Evolutionary conservation across 768 basidiomycete species (phyloP), one percentile per base, ranked within the genome.

Genomic region (Boletellus emodensis): DNA sequence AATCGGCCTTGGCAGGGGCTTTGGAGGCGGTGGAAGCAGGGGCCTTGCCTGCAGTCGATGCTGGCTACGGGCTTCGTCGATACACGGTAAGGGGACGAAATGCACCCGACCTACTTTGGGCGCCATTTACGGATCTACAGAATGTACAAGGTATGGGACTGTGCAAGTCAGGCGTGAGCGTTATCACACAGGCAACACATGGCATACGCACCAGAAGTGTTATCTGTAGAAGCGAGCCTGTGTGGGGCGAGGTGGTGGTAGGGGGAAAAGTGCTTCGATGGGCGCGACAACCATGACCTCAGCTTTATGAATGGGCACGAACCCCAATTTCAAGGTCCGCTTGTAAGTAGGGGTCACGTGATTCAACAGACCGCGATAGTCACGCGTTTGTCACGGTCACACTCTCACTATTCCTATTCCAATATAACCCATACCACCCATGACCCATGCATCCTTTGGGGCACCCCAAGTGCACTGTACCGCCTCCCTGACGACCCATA

Each of bases 1-100:
- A 53, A 50, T 65, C 68, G 28, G 62, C 55, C 62, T 73, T 73
- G 39, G 72, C 78, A 51, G 83, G 81, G 52, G 81, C 80, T 69
- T 83, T 82, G 65, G 72, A 78, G 26, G 79, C 79, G 44, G 79
- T 79, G 38, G 80, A 81, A 51, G 76, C 72, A 24, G 75, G 72
- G 24, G 67, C 68, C 61, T 72, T 74, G 60, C 69, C 67, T 15
- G 65, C 66, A 35, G 65, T 65, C 54, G 68, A 73, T 43, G 71
- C 71, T 55, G 78, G 79, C 71, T 74, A 59, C 35, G 54, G n/a
- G 13, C 3, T 6, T 22, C 37, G 44, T 60, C 48, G 58, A 37
- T 35, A 49, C 26, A 42, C 18, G 48, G 54, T 54, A 46, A 48
- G 43, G 24, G 58, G 20, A 20, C 44, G 56, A 42, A 0, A 28